phyloP scores from a whole-genome alignment of 2,329 filamentous ascomycete species.

The Botrytis galanthina region DNA sequence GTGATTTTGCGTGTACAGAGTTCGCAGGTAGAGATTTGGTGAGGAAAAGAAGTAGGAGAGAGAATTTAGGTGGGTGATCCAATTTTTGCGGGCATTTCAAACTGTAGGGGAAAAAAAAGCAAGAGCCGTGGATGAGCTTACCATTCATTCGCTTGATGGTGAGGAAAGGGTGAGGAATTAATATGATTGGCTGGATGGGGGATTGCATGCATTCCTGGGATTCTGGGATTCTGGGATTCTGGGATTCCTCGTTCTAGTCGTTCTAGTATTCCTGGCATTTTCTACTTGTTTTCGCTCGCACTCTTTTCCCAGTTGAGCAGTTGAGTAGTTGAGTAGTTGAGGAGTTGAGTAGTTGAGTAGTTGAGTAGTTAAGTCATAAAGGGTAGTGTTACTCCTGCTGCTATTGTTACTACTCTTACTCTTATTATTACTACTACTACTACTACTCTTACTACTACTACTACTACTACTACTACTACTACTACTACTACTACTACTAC shows the following conservation, averaged over 20 bases:
- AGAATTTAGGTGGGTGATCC: conserved; percentile 12
- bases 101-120: conserved; percentile 14
- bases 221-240: neutral
- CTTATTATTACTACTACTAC: no score
- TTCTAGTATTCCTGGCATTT: neutral
- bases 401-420: no score
- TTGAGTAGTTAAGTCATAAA: no score
- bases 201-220: conserved; percentile 8
- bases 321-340: no score
- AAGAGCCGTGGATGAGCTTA: neutral
- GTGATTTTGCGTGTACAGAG: conserved; percentile 15
- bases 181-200: neutral
- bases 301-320: neutral
- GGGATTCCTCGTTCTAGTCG: no score
- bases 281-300: neutral
- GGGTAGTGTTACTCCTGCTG: no score
- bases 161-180: neutral
- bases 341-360: no score
- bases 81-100: conserved; percentile 13
- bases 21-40: conserved; percentile 15
- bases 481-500: neutral
- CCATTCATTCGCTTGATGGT: neutral
- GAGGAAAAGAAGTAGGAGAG: conserved; percentile 18
- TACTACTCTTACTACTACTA: neutral
- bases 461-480: neutral